Base-by-base conservation (phyloP, 371 early-diverging fungal species). In the Batrachochytrium dendrobatidis region DNA sequence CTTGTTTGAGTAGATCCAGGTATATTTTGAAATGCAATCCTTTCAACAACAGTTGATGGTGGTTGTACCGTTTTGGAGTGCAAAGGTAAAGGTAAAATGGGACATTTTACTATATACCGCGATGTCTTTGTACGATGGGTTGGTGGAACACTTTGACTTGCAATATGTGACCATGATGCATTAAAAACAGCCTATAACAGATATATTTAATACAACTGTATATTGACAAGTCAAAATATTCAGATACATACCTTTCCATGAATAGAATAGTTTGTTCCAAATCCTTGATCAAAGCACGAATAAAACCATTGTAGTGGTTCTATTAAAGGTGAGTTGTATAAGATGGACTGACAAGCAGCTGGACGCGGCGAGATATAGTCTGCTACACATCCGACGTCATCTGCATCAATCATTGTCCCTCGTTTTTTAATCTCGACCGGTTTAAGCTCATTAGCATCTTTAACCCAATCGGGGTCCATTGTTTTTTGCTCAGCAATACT, bases 201-300 rank as follows among this genome's bases (percentile, higher is more conserved):
- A 28, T 25, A 22, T 15, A 44, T 15, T 44, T 44, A 24, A 25
- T n/a, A 56, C n/a, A 20, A 1, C 17, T 44, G 18, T 33, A 43
- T 18, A 15, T 39, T 12, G 10, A 17, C 7, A 22, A 20, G 50
- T 17, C 10, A 44, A 25, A 8, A 44, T n/a, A 15, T 26, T n/a
- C 18, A 18, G 8, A 25, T n/a, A 8, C 10, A 45, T 18, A 77
- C 60, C 7, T 76, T 65, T 46, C 82, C 83, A 45, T 64, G 53
- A 24, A 80, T 58, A 60, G 59, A 80, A 51, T 74, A 76, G 0
- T 55, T 52, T 1, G 57, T 44, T 7, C 83, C 84, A 61, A 72
- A 81, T 1, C 84, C 84, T 34, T 71, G 69, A 61, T 80, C 76
- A 64, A 83, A 83, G 30, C 67, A 67, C 1, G 82, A 73, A 26